Base-by-base conservation (phyloP, 305 asterid genomes). In the Fraxinus latifolia region DNA sequence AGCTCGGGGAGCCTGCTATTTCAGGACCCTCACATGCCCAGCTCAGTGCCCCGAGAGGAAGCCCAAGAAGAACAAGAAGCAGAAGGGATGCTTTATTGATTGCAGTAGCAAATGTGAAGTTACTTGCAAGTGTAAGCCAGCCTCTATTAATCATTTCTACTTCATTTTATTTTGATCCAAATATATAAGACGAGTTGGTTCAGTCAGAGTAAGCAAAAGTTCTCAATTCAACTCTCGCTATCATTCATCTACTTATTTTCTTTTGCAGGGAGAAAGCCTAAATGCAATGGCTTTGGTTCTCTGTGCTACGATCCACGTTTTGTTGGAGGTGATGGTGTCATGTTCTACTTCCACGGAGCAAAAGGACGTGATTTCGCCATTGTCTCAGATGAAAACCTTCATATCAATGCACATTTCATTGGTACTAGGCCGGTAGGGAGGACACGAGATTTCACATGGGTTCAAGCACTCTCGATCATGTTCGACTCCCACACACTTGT, bases 261-360 rank as follows among this genome's bases (percentile, higher is more conserved):
- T 67, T 77, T 81, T 71, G 27, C 85, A 91, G 97, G 91, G 93
- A 90, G 97, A 62, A 91, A 34, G 77, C 94, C 97, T 8, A 88
- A 83, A 53, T 92, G 97, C 80, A 86, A 83, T 29, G 93, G 93
- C 77, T 86, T 71, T 34, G 97, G 97, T 50, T 75, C 94, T 23
- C 68, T 91, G 7, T 92, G 97, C 82, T 92, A 91, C 8, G 93
- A 92, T 77, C 97, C 97, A 0, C 92, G 97, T 15, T 91, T 92
- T 42, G 90, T 92, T 23, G 97, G 97, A 3, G 97, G 95, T 1
- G 94, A 92, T 7, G 97, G 97, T 0, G 90, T 90, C 25, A 89
- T 92, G 93, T 92, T 92, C 88, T 92, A 90, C 90, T 92, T 92
- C 94, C 97, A 91, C 2, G 97, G 97, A 55, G 82, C 83, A 3